Conservation (phyloP, 306 rosid species). For the Medicago ruthenica region DNA sequence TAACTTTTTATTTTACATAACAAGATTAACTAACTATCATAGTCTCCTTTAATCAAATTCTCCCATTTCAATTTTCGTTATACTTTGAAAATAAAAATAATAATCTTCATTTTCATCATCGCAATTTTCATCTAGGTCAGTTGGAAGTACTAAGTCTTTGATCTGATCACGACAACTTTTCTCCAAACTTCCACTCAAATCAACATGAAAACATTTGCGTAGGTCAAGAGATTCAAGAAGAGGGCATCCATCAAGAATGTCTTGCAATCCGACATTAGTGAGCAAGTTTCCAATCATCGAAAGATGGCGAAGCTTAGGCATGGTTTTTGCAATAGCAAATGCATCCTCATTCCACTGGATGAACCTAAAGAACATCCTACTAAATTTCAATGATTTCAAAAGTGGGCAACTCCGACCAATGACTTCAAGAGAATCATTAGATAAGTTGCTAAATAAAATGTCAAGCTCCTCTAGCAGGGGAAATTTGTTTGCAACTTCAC, state of each 20-base stretch:
- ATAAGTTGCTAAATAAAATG: neutral
- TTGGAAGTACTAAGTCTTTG: neutral
- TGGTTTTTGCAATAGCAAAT: neutral
- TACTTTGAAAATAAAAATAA: neutral
- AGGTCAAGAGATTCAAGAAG: neutral
- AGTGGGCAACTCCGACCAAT: neutral
- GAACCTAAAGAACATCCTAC: no score
- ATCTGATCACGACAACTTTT: neutral
- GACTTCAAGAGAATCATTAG: neutral
- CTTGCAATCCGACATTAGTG: neutral
- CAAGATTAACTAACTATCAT: no score
- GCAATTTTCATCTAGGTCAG: neutral
- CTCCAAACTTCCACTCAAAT: neutral
- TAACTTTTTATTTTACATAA: no score
- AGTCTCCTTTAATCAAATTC: no score
- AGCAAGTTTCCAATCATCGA: neutral
- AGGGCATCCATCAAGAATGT: constrained; percentile 3
- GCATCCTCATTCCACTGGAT: neutral
- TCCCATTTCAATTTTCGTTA: no score
- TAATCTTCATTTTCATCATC: neutral
- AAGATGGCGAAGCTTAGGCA: neutral
- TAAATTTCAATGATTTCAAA: neutral
- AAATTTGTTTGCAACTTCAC: no score
- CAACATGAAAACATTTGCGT: neutral
- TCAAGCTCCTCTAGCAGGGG: neutral